Conservation (phyloP, 148 eudicot genomes). For the Camellia japonica region DNA sequence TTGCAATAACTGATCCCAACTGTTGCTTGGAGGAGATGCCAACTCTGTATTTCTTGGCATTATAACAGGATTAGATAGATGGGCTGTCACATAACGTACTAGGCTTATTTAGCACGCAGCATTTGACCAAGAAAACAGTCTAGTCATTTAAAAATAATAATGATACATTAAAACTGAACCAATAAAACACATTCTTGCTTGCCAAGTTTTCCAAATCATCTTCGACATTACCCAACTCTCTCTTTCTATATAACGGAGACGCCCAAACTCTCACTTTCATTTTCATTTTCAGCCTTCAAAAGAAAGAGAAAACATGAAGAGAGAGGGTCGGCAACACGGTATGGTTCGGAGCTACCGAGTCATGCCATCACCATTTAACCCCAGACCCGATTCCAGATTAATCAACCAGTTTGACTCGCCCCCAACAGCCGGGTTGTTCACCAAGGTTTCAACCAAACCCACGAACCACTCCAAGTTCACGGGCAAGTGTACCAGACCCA, state of each 20-base stretch:
- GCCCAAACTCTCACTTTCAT: not conserved
- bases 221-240: not conserved
- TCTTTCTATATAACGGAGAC: not conserved
- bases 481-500: constrained; percentile 50
- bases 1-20: no score
- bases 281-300: constrained; percentile 11
- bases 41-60: no score
- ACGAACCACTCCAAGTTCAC: constrained; percentile 85
- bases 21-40: no score
- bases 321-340: constrained; percentile 73
- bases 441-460: constrained; percentile 58
- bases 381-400: constrained; percentile 12
- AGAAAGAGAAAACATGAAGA: constrained; percentile 42
- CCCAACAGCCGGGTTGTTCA: constrained; percentile 61
- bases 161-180: no score
- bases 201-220: not conserved
- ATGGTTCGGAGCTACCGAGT: constrained; percentile 49
- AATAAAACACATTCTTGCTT: no score
- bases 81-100: no score
- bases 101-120: no score
- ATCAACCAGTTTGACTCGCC: constrained; percentile 37
- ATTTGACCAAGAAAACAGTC: no score
- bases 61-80: no score
- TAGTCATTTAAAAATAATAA: no score
- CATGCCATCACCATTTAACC: constrained; percentile 27